phyloP scores from a whole-genome alignment of 2,329 filamentous ascomycete genomes.

The Venturia carpophila region DNA sequence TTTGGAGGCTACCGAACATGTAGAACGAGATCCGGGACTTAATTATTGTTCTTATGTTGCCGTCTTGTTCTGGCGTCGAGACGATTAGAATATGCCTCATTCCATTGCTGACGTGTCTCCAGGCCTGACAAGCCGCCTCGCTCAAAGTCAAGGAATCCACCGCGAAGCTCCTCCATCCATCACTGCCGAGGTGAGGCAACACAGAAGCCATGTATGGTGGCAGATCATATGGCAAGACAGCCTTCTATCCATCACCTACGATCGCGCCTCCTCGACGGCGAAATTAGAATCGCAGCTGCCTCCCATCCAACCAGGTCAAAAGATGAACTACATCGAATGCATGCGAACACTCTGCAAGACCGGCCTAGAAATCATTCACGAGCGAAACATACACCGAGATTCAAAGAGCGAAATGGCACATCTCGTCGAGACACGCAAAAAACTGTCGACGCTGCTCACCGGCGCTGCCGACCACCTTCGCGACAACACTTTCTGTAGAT shows the following conservation, averaged over 20 bases:
- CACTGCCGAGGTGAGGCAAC: conserved; percentile 36
- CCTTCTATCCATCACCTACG: conserved; percentile 55
- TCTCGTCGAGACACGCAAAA: conserved; percentile 48
- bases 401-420: conserved; percentile 46
- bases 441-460: conserved; percentile 49
- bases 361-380: conserved; percentile 52
- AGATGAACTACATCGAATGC: conserved; percentile 50
- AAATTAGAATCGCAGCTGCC: conserved; percentile 38
- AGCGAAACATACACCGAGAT: conserved; percentile 46
- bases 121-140: conserved; percentile 50
- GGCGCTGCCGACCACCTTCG: conserved; percentile 52
- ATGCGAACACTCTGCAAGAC: conserved; percentile 50
- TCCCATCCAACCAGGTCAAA: conserved; percentile 37
- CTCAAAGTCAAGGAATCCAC: conserved; percentile 53
- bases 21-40: too few species aligned
- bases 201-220: conserved; percentile 45
- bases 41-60: too few species aligned
- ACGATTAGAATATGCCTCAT: too few species aligned
- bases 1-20: too few species aligned
- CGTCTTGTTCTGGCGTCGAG: too few species aligned
- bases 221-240: conserved; percentile 58
- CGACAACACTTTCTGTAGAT: conserved; percentile 42
- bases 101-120: neutral
- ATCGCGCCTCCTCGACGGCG: conserved; percentile 48
- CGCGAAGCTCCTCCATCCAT: conserved; percentile 49